Evolutionary conservation across 2,329 filamentous ascomycete genomes (phyloP).

Genomic region (Colletotrichum lindemuthianum): DNA sequence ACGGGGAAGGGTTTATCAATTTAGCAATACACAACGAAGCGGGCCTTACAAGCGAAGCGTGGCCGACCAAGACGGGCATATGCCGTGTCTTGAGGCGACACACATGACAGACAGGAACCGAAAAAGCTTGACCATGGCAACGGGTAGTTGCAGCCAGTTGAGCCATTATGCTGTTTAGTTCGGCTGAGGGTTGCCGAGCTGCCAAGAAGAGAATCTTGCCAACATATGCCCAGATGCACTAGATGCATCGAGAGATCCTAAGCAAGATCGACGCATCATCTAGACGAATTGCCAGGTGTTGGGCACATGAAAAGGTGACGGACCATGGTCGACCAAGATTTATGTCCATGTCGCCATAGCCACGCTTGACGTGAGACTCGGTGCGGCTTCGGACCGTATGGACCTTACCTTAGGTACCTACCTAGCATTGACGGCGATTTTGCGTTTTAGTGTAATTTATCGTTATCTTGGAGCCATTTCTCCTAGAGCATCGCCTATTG

Average conservation of each 20-base stretch:
- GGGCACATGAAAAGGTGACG: slow-evolving; percentile 3
- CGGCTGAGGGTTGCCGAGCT: slow-evolving; percentile 5
- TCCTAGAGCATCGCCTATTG: slow-evolving; percentile 21
- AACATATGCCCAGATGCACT: slow-evolving; percentile 5
- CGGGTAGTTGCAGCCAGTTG: neutral
- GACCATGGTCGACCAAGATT: slow-evolving; percentile 11
- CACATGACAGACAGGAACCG: slow-evolving; percentile 3
- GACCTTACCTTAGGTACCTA: too few species aligned
- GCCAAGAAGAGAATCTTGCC: slow-evolving; percentile 6
- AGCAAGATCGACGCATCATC: neutral
- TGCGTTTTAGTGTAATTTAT: slow-evolving; percentile 19
- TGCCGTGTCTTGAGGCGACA: neutral
- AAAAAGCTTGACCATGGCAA: slow-evolving; percentile 10
- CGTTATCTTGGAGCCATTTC: slow-evolving; percentile 26
- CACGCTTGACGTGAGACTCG: slow-evolving; percentile 21
- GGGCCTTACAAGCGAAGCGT: slow-evolving; percentile 3
- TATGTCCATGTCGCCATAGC: slow-evolving; percentile 7
- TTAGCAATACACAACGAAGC: neutral
- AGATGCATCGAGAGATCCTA: slow-evolving; percentile 2
- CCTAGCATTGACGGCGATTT: slow-evolving; percentile 15
- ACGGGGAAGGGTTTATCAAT: too few species aligned
- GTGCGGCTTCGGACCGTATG: slow-evolving; percentile 26
- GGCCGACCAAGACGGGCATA: neutral
- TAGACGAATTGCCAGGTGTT: neutral
- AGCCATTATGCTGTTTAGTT: neutral